These are phyloP conservation scores for Euphorbia schlechtendalii DNA, from an alignment of 441 rosid species.

Conservation along the genomic window DNA sequence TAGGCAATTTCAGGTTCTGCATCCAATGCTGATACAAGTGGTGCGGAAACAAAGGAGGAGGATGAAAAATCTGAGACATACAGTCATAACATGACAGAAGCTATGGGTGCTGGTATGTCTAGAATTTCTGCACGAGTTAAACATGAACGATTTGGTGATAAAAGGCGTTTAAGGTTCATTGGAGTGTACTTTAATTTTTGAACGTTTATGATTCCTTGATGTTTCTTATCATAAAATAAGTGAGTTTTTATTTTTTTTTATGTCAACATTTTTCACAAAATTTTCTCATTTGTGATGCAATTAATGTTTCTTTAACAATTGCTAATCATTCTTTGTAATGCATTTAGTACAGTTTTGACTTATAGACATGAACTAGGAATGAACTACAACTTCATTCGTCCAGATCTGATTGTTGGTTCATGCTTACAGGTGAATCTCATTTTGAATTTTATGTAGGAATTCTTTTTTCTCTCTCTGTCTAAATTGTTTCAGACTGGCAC, in stretches of 20 bases:
- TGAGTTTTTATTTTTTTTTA: background rate
- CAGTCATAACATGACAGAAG: constrained; percentile 86
- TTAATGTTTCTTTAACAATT: background rate
- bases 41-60: constrained; percentile 42
- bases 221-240: background rate
- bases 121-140: background rate
- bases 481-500: background rate
- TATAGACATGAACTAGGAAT: constrained; percentile 93
- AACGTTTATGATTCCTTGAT: background rate
- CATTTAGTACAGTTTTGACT: constrained; percentile 62
- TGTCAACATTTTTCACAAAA: background rate
- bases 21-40: constrained; percentile 49
- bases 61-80: constrained; percentile 58
- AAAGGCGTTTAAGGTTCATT: background rate
- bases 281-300: background rate
- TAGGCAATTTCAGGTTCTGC: constrained; percentile 70
- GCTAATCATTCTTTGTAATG: constrained; percentile 12
- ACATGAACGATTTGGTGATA: background rate
- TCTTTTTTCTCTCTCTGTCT: background rate
- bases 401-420: constrained; percentile 88
- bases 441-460: background rate
- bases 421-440: constrained; percentile 70
- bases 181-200: background rate
- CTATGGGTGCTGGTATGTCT: constrained; percentile 92
- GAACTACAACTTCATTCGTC: constrained; percentile 76